Percentiles rank a stretch among this genome's conserved stretches.
phyloP scores from a whole-genome alignment of 2,329 filamentous ascomycete genomes.

The Dothistroma pini region DNA sequence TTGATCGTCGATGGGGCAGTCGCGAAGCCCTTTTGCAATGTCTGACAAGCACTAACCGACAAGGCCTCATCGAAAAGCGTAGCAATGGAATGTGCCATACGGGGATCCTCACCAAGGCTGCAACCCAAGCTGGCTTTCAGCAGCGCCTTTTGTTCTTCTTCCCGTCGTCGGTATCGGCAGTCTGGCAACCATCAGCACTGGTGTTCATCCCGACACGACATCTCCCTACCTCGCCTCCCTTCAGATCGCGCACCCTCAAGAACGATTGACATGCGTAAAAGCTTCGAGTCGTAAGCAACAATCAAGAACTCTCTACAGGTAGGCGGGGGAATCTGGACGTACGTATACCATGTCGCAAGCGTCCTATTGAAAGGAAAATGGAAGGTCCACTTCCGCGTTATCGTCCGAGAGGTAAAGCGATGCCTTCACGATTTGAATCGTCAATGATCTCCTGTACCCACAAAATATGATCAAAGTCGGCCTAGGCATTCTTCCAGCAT shows the following conservation, averaged over 20 bases:
- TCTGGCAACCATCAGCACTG: background rate
- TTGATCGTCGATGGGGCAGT: conserved; percentile 12
- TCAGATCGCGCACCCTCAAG: background rate
- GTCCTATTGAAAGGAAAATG: conserved; percentile 11
- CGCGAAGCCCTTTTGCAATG: conserved; percentile 6
- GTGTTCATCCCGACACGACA: background rate
- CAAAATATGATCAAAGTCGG: conserved; percentile 9
- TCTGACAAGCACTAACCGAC: conserved; percentile 5
- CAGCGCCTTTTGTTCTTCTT: conserved; percentile 12
- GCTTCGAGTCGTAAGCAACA: background rate
- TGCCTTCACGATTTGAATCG: conserved; percentile 8
- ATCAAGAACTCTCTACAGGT: background rate
- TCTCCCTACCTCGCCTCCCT: background rate
- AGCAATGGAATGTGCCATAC: conserved; percentile 13
- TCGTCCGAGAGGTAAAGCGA: conserved; percentile 9
- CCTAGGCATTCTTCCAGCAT: conserved; percentile 13
- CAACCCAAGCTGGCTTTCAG: conserved; percentile 11
- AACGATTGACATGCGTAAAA: conserved; percentile 13
- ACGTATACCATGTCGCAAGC: conserved; percentile 12
- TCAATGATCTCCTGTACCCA: conserved; percentile 10
- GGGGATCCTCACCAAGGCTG: conserved; percentile 10
- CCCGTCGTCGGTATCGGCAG: conserved; percentile 2
- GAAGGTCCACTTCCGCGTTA: conserved; percentile 11
- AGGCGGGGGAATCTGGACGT: background rate
- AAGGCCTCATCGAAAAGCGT: conserved; percentile 14